Evolutionary conservation across 495 filamentous ascomycete genomes (phyloP).

Genomic region (Apodospora peruviana): DNA sequence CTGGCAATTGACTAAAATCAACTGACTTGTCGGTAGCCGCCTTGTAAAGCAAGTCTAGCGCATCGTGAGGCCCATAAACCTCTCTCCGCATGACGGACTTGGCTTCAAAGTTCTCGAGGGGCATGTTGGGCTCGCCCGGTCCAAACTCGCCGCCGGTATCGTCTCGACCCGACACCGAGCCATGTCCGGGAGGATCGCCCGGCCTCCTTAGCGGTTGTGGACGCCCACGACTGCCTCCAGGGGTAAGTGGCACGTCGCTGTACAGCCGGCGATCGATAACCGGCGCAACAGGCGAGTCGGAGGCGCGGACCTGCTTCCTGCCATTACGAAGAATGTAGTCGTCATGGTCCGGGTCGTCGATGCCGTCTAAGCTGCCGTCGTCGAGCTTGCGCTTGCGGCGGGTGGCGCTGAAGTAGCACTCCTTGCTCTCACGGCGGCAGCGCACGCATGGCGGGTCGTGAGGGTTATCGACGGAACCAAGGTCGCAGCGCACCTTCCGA

Average conservation of each 20-base stretch:
- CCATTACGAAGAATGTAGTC: conserved; percentile 52
- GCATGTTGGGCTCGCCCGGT: conserved; percentile 35
- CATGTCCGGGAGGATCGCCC: conserved; percentile 21
- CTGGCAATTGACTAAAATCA: conserved; percentile 9
- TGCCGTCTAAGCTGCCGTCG: conserved; percentile 42
- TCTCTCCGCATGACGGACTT: conserved; percentile 57
- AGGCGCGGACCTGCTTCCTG: conserved; percentile 42
- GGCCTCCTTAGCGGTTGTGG: conserved; percentile 52
- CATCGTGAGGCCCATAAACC: conserved; percentile 65
- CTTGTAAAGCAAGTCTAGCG: conserved; percentile 63
- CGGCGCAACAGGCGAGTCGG: conserved; percentile 29
- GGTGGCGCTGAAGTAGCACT: conserved; percentile 96
- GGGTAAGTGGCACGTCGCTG: conserved; percentile 53
- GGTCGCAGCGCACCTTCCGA: conserved; percentile 88
- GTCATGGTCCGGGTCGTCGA: conserved; percentile 46
- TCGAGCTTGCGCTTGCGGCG: conserved; percentile 83
- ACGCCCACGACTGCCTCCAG: conserved; percentile 55
- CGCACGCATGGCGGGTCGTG: conserved; percentile 90
- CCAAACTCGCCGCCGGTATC: conserved; percentile 39
- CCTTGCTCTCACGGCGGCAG: conserved; percentile 87
- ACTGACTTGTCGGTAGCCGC: conserved; percentile 57
- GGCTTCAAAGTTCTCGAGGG: conserved; percentile 54
- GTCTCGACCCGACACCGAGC: conserved; percentile 20
- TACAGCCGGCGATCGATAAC: conserved; percentile 35
- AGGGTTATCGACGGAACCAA: conserved; percentile 91